Base-by-base conservation (phyloP, 305 asterid genomes). In the Rubia balearica region DNA sequence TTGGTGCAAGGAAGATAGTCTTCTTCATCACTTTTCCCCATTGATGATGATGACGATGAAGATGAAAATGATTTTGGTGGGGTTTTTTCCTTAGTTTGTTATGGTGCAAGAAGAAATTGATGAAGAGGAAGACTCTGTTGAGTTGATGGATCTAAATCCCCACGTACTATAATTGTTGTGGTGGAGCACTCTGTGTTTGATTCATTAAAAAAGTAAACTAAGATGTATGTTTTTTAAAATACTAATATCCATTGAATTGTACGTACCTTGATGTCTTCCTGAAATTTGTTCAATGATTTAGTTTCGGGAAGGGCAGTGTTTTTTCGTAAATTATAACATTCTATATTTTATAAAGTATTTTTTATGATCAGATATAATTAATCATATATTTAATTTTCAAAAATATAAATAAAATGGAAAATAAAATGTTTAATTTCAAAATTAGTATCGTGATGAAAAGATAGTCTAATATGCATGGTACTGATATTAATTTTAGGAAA, bases 1-100 rank as follows among this genome's bases (percentile, higher is more conserved):
- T 84, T 85, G 61, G 19, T 16, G 21, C 48, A 55, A 19, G 62
- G 69, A 69, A 53, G 65, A 3, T 82, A 84, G 22, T 85, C 87
- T 66, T 79, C 74, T 17, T 19, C 69, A 24, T 64, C 55, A 2
- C 78, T 51, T 51, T 51, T 17, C 59, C 59, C 59, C 59, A 51
- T 51, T 51, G 59, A 51, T 51, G 57, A 51, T 16, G 55, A 11
- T 9, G 53, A 51, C 6, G 57, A 51, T 16, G 56, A 12, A 10
- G 53, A 48, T 48, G 17, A 48, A 48, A 6, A 48, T 13, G 51
- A 17, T 51, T 49, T 14, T 48, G 55, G 19, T 48, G 19, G 21
- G 19, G 16, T 16, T 0, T 51, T 16, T 16, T 51, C 6, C 24
- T 21, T 51, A 10, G 59, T 51, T 51, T 48, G 16, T 51, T 7